Conservation (phyloP, 2,329 filamentous ascomycete genomes). For the Rutstroemia sp. region DNA sequence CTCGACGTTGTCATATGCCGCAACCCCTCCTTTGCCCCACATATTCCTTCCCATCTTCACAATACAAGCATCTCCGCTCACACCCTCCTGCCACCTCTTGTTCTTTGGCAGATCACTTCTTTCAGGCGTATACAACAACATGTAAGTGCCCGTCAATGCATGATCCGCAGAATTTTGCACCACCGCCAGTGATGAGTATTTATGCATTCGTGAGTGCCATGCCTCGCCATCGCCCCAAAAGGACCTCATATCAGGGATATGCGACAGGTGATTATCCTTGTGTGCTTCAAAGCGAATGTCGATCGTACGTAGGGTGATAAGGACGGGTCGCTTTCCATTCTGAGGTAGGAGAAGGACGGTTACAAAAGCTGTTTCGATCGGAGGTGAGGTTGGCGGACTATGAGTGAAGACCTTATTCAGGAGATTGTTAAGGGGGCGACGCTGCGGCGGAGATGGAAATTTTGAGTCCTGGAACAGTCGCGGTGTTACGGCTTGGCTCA, state of each 20-base stretch:
- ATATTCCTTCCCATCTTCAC: constrained; percentile 4
- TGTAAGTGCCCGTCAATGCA: constrained; percentile 5
- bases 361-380: constrained; percentile 1
- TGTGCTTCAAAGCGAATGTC: constrained; percentile 3
- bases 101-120: background rate
- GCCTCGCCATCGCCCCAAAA: constrained; percentile 8
- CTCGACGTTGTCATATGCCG: constrained; percentile 5
- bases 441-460: background rate
- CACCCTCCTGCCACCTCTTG: constrained; percentile 4
- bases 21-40: constrained; percentile 4
- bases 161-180: background rate
- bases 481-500: background rate
- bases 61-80: constrained; percentile 8
- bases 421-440: background rate
- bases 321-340: background rate
- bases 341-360: constrained; percentile 4
- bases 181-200: constrained; percentile 1
- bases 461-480: background rate
- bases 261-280: constrained; percentile 6
- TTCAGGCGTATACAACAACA: constrained; percentile 5
- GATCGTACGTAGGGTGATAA: constrained; percentile 7
- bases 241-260: constrained; percentile 9
- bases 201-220: constrained; percentile 4
- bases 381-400: background rate
- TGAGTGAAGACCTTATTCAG: constrained; percentile 5